A percentile compares a stretch with the other conserved stretches of the same genome.
phyloP scores from a whole-genome alignment of 208 protist genomes.

The Trypanosoma caninum region DNA sequence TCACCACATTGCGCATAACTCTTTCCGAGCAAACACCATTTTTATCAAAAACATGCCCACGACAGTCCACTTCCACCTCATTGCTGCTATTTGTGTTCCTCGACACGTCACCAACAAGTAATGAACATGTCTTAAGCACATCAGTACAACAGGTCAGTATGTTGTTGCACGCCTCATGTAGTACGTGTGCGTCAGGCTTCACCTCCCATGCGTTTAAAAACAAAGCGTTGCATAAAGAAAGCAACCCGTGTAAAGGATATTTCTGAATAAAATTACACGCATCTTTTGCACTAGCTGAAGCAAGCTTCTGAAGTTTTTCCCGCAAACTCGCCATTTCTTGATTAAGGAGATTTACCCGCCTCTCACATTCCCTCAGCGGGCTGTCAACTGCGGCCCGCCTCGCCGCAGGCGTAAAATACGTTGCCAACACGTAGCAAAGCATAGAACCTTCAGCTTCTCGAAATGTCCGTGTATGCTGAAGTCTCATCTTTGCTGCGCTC shows the following conservation, averaged over 20 bases:
- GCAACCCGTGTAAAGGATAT: constrained; percentile 58
- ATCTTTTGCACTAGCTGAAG: constrained; percentile 25
- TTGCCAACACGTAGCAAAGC: constrained; percentile 43
- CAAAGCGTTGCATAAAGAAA: constrained; percentile 66
- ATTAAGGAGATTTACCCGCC: constrained; percentile 15
- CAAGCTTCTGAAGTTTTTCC: constrained; percentile 29
- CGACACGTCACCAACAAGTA: constrained; percentile 23
- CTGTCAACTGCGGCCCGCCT: constrained; percentile 10
- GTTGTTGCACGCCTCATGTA: constrained; percentile 28
- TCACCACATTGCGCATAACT: constrained; percentile 77
- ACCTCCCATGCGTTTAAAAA: constrained; percentile 28
- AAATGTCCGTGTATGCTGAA: constrained; percentile 44
- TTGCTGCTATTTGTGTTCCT: not conserved
- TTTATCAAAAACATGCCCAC: constrained; percentile 81
- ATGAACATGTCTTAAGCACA: constrained; percentile 34
- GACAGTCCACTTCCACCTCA: constrained; percentile 76
- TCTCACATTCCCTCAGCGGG: constrained; percentile 23
- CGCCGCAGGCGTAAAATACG: constrained; percentile 12
- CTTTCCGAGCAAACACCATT: constrained; percentile 34
- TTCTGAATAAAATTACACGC: constrained; percentile 53
- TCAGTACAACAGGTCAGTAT: constrained; percentile 48
- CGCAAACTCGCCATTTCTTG: constrained; percentile 22
- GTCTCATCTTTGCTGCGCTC: constrained; percentile 23
- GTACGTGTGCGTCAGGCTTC: not conserved
- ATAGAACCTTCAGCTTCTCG: constrained; percentile 71